These are phyloP conservation scores for Naegleria fowleri DNA, from an alignment of 208 protist species.

Conservation along the genomic window DNA sequence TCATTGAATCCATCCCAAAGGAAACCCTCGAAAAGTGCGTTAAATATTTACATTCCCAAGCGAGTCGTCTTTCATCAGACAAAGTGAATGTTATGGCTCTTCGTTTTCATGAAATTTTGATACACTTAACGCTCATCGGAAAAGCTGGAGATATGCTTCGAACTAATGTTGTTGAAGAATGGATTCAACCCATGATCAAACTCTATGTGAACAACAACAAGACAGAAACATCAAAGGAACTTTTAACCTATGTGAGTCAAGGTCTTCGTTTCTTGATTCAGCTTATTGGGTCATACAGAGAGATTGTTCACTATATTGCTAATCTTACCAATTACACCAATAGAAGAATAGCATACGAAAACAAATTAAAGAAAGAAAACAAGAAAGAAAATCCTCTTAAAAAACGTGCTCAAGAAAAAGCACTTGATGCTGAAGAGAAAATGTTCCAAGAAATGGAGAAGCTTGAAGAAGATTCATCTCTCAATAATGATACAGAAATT, in stretches of 20 bases:
- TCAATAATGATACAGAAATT: not conserved
- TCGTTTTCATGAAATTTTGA: not conserved
- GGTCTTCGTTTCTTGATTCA: not conserved
- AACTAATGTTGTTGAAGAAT: not conserved
- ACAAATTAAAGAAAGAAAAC: not conserved
- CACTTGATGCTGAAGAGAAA: not conserved
- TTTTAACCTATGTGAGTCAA: not conserved
- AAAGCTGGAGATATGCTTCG: not conserved
- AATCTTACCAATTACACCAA: not conserved
- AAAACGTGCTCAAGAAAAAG: not conserved
- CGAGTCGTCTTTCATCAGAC: not conserved
- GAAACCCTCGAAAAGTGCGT: not conserved
- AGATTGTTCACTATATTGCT: not conserved
- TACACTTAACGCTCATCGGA: not conserved
- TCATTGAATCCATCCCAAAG: not conserved
- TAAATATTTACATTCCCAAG: not conserved
- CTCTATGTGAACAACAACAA: not conserved
- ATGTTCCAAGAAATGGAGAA: conserved; percentile 1
- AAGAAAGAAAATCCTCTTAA: not conserved
- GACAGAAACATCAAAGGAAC: not conserved
- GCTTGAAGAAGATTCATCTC: not conserved
- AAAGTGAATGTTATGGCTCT: not conserved
- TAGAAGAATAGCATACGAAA: not conserved
- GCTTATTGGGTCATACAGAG: not conserved
- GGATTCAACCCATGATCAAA: not conserved